phyloP scores from a whole-genome alignment of 2,329 filamentous ascomycete species.

The Botryosphaeria dothidea region DNA sequence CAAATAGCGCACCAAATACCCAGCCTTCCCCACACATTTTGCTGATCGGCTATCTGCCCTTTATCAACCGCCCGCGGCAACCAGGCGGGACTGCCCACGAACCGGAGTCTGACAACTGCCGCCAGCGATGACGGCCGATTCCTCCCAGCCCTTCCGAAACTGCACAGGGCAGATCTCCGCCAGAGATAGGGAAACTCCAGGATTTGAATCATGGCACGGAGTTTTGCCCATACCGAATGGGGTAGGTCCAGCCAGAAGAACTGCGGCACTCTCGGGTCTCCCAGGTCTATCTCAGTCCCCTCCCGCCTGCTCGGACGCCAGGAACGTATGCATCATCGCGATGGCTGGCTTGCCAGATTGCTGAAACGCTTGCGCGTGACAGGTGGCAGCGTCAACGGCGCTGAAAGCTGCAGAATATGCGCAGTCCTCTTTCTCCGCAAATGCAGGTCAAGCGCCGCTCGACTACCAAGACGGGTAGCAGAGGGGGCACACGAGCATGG shows the following conservation, averaged over 20 bases:
- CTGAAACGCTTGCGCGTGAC: not conserved
- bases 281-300: not conserved
- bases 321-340: not conserved
- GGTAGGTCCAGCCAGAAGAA: constrained; percentile 7
- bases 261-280: not conserved
- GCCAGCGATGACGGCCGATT: not conserved
- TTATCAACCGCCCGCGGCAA: constrained; percentile 4
- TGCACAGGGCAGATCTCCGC: not conserved
- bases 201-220: not conserved
- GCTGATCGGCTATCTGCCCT: constrained; percentile 12
- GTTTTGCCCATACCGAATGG: not conserved
- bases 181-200: not conserved
- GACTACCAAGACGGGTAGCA: not conserved
- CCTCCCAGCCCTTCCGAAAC: not conserved
- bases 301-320: not conserved
- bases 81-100: not conserved
- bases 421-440: not conserved
- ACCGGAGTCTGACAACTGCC: not conserved
- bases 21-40: not conserved
- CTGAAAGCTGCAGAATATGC: not conserved
- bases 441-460: not conserved
- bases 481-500: not conserved
- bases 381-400: constrained; percentile 13
- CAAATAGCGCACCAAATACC: constrained; percentile 11
- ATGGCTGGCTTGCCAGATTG: not conserved